Evolutionary conservation across 2,329 filamentous ascomycete genomes (phyloP).

Genomic region (Furcasterigmium furcatum): DNA sequence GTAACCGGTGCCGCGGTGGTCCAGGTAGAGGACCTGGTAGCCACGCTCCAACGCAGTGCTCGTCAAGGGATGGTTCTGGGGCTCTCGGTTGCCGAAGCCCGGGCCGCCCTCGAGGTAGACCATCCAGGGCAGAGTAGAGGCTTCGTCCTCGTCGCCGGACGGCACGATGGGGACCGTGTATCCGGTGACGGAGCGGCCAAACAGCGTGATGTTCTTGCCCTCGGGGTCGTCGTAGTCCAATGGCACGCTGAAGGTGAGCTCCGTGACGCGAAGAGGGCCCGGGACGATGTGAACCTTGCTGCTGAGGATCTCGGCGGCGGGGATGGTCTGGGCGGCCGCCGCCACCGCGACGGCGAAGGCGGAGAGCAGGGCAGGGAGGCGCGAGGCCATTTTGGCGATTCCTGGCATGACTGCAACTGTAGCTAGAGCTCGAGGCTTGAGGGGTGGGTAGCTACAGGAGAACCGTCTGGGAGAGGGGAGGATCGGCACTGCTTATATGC

Average conservation of each 20-base stretch:
- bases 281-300: slow-evolving; percentile 7
- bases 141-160: slow-evolving; percentile 7
- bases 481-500: background rate
- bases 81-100: slow-evolving; percentile 71
- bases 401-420: background rate
- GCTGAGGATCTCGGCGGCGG: slow-evolving; percentile 7
- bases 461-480: background rate
- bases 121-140: slow-evolving; percentile 49
- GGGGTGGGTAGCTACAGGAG: background rate
- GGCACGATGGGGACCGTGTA: slow-evolving; percentile 2
- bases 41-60: slow-evolving; percentile 70
- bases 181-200: slow-evolving; percentile 2
- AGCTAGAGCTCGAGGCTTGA: background rate
- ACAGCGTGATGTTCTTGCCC: slow-evolving; percentile 4
- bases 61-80: slow-evolving; percentile 72
- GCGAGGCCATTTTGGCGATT: slow-evolving; percentile 2
- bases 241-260: slow-evolving; percentile 3
- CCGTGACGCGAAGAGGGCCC: slow-evolving; percentile 1
- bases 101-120: slow-evolving; percentile 86
- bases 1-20: slow-evolving; percentile 86
- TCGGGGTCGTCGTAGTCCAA: slow-evolving; percentile 3
- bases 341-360: slow-evolving; percentile 1
- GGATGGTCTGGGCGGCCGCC: background rate
- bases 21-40: slow-evolving; percentile 86
- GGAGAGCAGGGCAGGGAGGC: background rate